Evolutionary conservation across 2,329 filamentous ascomycete species (phyloP).

Genomic region (Xylariaceae sp.): DNA sequence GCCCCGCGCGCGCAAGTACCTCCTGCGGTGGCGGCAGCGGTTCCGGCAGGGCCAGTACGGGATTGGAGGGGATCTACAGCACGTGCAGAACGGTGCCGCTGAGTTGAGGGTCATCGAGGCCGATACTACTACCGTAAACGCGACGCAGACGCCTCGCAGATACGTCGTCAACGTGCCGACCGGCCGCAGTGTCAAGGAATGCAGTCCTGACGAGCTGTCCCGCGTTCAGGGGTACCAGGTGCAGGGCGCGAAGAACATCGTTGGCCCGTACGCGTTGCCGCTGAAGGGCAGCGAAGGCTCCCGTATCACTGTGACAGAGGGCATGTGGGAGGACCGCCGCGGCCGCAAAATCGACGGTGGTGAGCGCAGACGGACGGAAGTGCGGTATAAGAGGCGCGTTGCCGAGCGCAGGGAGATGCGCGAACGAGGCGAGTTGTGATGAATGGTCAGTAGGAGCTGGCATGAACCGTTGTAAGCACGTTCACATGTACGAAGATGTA

Average conservation of each 20-base stretch:
- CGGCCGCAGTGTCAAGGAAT: conserved; percentile 47
- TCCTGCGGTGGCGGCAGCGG: conserved; percentile 85
- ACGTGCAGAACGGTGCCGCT: conserved; percentile 59
- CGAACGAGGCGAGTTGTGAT: conserved; percentile 41
- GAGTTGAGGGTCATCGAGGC: conserved; percentile 43
- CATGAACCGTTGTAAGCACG: neutral
- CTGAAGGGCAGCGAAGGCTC: conserved; percentile 70
- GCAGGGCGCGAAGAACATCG: conserved; percentile 70
- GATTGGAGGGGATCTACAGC: conserved; percentile 79
- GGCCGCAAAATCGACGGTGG: conserved; percentile 95
- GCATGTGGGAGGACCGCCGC: conserved; percentile 88
- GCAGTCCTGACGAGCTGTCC: conserved; percentile 49
- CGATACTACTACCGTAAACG: conserved; percentile 49
- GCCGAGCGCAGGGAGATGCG: conserved; percentile 75
- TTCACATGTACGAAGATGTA: conserved; percentile 34
- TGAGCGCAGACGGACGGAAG: conserved; percentile 85
- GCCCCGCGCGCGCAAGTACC: conserved; percentile 79
- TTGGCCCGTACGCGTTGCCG: conserved; percentile 74
- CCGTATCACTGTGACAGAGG: conserved; percentile 74
- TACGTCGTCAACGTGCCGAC: conserved; percentile 62
- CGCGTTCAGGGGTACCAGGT: conserved; percentile 71
- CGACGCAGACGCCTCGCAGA: conserved; percentile 52
- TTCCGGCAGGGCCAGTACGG: conserved; percentile 81
- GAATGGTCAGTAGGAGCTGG: neutral
- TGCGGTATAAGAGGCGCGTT: conserved; percentile 83